phyloP scores from a whole-genome alignment of 139 green algal genomes.

The Auxenochlorella protothecoides region DNA sequence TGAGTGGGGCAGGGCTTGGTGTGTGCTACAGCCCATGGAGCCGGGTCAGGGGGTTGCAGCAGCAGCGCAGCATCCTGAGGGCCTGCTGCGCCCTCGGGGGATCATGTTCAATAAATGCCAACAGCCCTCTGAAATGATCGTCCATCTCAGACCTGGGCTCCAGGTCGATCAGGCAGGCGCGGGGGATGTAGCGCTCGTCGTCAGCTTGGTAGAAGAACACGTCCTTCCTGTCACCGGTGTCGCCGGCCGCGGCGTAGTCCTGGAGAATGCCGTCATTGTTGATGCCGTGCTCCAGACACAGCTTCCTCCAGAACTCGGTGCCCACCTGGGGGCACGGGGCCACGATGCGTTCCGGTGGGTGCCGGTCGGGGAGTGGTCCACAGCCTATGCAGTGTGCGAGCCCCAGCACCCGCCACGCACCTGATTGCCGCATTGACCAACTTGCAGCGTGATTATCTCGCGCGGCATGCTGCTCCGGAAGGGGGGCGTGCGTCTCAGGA shows the following conservation, averaged over 20 bases:
- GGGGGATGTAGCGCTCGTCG: slow-evolving; percentile 95
- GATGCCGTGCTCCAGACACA: slow-evolving; percentile 96
- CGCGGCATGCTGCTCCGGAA: slow-evolving; percentile 64
- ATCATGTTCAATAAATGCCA: background rate
- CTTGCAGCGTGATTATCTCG: slow-evolving; percentile 96
- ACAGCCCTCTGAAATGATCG: background rate
- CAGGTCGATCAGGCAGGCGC: slow-evolving; percentile 91
- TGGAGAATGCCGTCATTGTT: slow-evolving; percentile 91
- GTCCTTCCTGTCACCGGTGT: slow-evolving; percentile 84
- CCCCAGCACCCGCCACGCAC: background rate
- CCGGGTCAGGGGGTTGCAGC: background rate
- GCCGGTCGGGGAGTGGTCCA: too few relatives aligned
- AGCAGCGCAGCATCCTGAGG: background rate
- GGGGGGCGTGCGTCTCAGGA: too few relatives aligned
- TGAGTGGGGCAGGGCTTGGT: background rate
- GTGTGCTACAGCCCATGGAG: background rate
- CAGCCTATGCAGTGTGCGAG: too few relatives aligned
- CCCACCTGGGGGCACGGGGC: slow-evolving; percentile 49
- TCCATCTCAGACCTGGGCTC: slow-evolving; percentile 61
- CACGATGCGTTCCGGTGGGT: too few relatives aligned
- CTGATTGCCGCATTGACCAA: slow-evolving; percentile 98
- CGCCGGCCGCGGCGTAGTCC: slow-evolving; percentile 43
- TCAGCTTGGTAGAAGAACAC: slow-evolving; percentile 99
- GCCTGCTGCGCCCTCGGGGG: too few relatives aligned
- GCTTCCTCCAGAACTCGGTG: slow-evolving; percentile 91